Evolutionary conservation across 345 rosid genomes (phyloP).

Genomic region (Erysimum cheiranthoides): DNA sequence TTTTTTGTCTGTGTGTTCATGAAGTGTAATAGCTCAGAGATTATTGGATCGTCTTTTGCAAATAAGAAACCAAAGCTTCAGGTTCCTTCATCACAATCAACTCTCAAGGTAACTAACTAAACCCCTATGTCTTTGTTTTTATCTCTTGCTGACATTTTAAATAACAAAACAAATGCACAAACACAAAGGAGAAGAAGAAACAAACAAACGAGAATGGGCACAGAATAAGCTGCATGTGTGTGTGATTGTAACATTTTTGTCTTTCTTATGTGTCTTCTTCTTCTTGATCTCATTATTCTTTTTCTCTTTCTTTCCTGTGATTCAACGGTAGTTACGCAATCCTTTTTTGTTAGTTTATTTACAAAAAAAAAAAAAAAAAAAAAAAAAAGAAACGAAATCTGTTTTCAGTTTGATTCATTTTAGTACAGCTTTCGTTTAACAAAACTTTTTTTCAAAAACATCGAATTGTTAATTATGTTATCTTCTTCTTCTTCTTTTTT

Average conservation of each 20-base stretch:
- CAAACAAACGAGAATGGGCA: constrained; percentile 45
- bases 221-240: constrained; percentile 49
- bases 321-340: constrained; percentile 41
- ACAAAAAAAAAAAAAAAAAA: not conserved
- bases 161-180: constrained; percentile 34
- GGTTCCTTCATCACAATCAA: constrained; percentile 57
- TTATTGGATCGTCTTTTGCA: constrained; percentile 56
- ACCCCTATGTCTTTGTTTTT: constrained; percentile 22
- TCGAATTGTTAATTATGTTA: not conserved
- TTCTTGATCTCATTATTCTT: constrained; percentile 55
- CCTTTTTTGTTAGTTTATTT: constrained; percentile 11
- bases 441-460: not conserved
- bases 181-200: constrained; percentile 37
- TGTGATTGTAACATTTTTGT: constrained; percentile 53
- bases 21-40: constrained; percentile 72
- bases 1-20: constrained; percentile 4
- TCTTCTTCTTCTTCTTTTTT: not conserved
- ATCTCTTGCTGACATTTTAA: constrained; percentile 38
- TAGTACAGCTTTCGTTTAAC: constrained; percentile 16
- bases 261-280: constrained; percentile 81
- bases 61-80: constrained; percentile 90
- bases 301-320: constrained; percentile 44
- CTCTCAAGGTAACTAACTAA: constrained; percentile 65
- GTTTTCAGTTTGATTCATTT: constrained; percentile 35
- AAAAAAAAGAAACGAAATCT: constrained; percentile 5